Conservation (phyloP, 306 rosid species). For the Medicago lupulina region DNA sequence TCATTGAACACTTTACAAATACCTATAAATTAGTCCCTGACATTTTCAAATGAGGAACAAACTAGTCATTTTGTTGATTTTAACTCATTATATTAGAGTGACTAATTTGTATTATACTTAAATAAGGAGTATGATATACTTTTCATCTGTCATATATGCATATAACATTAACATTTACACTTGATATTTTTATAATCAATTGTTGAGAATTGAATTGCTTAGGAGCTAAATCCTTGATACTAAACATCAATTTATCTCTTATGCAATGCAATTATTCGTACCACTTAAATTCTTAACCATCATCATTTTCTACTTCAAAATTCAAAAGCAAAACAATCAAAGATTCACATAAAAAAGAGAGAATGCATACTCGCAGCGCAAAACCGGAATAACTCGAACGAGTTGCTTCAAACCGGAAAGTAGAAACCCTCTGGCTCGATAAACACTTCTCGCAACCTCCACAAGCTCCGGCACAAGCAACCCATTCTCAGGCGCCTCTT, state of each 20-base stretch:
- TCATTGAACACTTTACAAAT: neutral
- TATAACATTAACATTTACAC: neutral
- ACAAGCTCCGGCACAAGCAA: conserved; percentile 77
- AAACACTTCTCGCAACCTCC: conserved; percentile 66
- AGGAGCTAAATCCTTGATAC: neutral
- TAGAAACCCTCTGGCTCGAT: conserved; percentile 59
- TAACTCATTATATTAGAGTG: no score
- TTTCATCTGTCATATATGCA: neutral
- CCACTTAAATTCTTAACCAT: conserved; percentile 13
- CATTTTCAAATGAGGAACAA: no score
- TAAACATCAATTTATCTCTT: conserved; percentile 1
- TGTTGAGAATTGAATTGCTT: neutral
- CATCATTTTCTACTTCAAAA: conserved; percentile 14
- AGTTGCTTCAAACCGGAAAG: conserved; percentile 59
- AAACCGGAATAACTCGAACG: conserved; percentile 58
- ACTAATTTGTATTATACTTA: no score
- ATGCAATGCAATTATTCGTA: conserved; percentile 21
- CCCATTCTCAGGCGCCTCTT: conserved; percentile 75
- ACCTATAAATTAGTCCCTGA: neutral
- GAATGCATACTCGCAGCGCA: conserved; percentile 65
- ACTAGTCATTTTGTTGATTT: no score
- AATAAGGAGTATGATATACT: neutral
- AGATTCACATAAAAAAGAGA: neutral
- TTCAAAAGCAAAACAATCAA: neutral
- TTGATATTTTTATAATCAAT: neutral